Conservation (phyloP, 257 asterid genomes). For the Salvia rosmarinus region DNA sequence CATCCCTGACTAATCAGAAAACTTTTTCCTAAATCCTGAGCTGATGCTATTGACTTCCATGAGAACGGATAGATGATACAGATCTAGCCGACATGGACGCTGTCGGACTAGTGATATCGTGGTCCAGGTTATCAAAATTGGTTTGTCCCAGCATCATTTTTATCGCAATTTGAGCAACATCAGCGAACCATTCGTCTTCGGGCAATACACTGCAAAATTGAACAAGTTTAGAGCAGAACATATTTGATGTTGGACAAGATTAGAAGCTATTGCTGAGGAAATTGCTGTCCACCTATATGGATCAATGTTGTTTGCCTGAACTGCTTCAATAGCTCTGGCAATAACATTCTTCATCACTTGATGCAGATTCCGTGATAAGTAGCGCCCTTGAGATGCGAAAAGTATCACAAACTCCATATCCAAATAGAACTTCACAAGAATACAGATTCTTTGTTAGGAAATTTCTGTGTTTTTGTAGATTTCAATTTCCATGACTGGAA, state of each 20-base stretch:
- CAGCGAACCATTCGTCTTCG: conserved; percentile 96
- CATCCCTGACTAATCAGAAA: not conserved
- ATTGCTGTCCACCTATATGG: conserved; percentile 64
- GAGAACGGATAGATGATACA: conserved; percentile 68
- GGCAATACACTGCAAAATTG: conserved; percentile 60
- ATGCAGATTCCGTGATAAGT: conserved; percentile 81
- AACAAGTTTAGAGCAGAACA: not conserved
- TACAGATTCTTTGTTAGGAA: not conserved
- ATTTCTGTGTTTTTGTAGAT: conserved; percentile 6
- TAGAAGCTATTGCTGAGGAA: not conserved
- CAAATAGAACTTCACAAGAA: conserved; percentile 69
- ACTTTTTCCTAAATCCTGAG: not conserved
- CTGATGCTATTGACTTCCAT: conserved; percentile 53
- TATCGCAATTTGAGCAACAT: conserved; percentile 87
- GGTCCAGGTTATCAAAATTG: conserved; percentile 52
- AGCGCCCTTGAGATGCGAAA: conserved; percentile 89
- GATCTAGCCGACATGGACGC: conserved; percentile 68
- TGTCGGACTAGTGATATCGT: conserved; percentile 63
- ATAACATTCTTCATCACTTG: conserved; percentile 91
- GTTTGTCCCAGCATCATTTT: conserved; percentile 76
- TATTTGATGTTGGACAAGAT: not conserved
- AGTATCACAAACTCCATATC: conserved; percentile 98
- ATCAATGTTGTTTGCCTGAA: conserved; percentile 73
- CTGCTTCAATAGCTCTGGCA: conserved; percentile 85
- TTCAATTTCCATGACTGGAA: not conserved